Base-by-base conservation (phyloP, 2,329 filamentous ascomycete species). In the Didymella segeticola region DNA sequence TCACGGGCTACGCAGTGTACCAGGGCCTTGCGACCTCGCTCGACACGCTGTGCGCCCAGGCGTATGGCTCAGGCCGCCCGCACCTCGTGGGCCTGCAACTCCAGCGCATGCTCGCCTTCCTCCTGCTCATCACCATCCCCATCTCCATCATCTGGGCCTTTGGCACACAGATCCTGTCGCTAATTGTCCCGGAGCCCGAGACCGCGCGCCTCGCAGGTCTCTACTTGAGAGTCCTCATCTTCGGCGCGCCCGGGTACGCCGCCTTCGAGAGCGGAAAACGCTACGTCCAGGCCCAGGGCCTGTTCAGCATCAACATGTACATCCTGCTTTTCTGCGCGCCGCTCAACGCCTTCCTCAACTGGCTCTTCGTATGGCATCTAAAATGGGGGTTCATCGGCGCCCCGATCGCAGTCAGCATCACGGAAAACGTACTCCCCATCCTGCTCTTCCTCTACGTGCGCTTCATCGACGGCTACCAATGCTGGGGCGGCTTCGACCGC, bases 31-130 rank as follows among this genome's bases (percentile, higher is more conserved):
- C 92, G 1, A 98, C 93, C 4, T 91, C 89, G 60, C 80, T 98
- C 30, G 93, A 98, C 75, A 98, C 93, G 0, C 85, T 98, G 2
- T 97, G 93, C 73, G 86, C 93, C 0, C 93, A 98, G 75, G 93
- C 95, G 0, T 98, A 96, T 70, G 93, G 95, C 2, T 96, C 90
- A 0, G 93, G 93, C 0, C 89, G 89, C 71, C 96, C 89, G 70
- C 89, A 93, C 63, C 84, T 98, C 5, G 93, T 98, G 53, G 93
- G 90, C 1, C 74, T 95, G 48, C 90, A 95, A 66, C 82, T 91
- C 58, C 89, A 95, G 75, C 83, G 90, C 51, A 93, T 93, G 90
- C 80, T 90, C 1, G 89, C 82, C 69, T 93, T 95, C 69, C 81
- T 95, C 2, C 87, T 89, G 79, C 72, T 82, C 2, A 82, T 92